These are phyloP conservation scores for Luvunga scandens DNA, from an alignment of 345 rosid genomes.

Conservation along the genomic window DNA sequence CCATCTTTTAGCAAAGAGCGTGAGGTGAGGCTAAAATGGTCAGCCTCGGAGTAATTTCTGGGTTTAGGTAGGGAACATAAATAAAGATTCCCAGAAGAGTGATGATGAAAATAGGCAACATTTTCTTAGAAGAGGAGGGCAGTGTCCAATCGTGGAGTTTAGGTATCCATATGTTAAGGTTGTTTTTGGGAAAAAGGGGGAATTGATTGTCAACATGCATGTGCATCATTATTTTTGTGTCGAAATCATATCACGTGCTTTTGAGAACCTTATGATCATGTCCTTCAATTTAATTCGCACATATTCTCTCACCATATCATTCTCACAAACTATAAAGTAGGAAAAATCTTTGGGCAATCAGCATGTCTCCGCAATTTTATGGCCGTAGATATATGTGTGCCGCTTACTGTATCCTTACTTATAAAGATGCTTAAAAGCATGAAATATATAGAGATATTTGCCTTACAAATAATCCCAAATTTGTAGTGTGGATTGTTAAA, in stretches of 20 bases:
- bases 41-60: background rate
- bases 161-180: slow-evolving; percentile 34
- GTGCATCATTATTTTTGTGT: background rate
- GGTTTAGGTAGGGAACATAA: background rate
- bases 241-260: slow-evolving; percentile 21
- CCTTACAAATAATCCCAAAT: background rate
- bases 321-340: background rate
- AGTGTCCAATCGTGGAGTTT: slow-evolving; percentile 28
- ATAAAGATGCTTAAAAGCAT: background rate
- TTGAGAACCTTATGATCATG: slow-evolving; percentile 7
- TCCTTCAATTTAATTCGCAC: slow-evolving; percentile 14
- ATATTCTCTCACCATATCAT: slow-evolving; percentile 34
- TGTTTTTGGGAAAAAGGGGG: background rate
- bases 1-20: background rate
- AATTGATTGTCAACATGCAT: slow-evolving; percentile 12
- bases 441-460: background rate
- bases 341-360: slow-evolving; percentile 30
- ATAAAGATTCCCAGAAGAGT: background rate
- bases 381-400: background rate
- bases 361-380: slow-evolving; percentile 20
- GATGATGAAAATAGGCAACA: background rate
- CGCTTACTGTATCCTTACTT: background rate
- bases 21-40: background rate
- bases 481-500: background rate
- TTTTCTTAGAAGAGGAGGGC: slow-evolving; percentile 25